Evolutionary conservation across 768 basidiomycete species (phyloP).

Genomic region (Lactarius deliciosus): DNA sequence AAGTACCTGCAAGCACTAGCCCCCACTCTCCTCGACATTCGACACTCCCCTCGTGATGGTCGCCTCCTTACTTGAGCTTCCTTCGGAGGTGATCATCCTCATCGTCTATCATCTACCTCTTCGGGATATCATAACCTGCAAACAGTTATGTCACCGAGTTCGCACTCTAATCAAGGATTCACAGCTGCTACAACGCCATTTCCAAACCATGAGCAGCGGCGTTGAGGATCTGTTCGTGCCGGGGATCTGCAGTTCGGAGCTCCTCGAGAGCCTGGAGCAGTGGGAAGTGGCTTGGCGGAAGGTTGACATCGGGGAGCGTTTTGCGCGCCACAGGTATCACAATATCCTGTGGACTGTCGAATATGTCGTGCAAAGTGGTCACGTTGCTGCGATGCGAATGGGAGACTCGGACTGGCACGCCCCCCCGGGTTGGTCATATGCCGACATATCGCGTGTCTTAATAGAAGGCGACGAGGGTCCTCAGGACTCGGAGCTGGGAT

Average conservation of each 20-base stretch:
- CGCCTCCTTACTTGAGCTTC: slow-evolving; percentile 8
- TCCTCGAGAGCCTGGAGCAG: slow-evolving; percentile 13
- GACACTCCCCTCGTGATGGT: slow-evolving; percentile 7
- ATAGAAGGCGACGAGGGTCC: neutral
- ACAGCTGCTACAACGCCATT: slow-evolving; percentile 18
- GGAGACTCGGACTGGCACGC: slow-evolving; percentile 24
- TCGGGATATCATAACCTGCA: slow-evolving; percentile 17
- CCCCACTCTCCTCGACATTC: neutral
- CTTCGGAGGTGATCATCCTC: slow-evolving; percentile 16
- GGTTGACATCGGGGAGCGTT: slow-evolving; percentile 23
- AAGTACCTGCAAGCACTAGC: neutral
- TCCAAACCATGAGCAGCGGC: slow-evolving; percentile 19
- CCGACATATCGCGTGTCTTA: slow-evolving; percentile 13
- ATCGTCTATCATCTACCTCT: slow-evolving; percentile 17
- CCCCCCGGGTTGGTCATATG: slow-evolving; percentile 25
- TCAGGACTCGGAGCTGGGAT: neutral
- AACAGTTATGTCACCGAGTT: slow-evolving; percentile 17
- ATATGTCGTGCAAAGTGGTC: slow-evolving; percentile 20
- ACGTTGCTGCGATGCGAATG: slow-evolving; percentile 23
- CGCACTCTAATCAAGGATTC: slow-evolving; percentile 13
- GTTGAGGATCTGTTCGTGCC: slow-evolving; percentile 20
- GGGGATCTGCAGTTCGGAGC: slow-evolving; percentile 17
- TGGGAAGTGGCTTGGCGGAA: slow-evolving; percentile 26
- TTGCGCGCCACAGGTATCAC: slow-evolving; percentile 23
- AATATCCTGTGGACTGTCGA: slow-evolving; percentile 25